Evolutionary conservation across 768 basidiomycete genomes (phyloP).

Genomic region (Trametes maxima): DNA sequence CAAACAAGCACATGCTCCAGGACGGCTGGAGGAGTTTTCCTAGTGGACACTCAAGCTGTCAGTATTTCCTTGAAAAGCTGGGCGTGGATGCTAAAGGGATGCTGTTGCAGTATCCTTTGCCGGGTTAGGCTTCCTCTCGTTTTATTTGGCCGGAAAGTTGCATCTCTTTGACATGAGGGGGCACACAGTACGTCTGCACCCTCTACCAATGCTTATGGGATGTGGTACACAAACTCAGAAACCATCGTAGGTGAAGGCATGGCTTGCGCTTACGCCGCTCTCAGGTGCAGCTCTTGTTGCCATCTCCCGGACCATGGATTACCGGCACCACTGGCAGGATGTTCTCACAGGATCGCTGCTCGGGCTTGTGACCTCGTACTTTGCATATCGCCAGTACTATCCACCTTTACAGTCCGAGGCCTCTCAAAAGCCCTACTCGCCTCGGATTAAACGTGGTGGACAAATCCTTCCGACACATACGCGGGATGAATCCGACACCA

Average conservation of each 20-base stretch:
- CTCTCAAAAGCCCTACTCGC: constrained; percentile 72
- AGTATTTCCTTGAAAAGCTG: constrained; percentile 30
- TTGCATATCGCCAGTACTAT: constrained; percentile 84
- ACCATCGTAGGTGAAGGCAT: constrained; percentile 57
- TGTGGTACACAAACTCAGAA: not conserved
- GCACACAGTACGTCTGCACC: constrained; percentile 51
- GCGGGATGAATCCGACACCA: constrained; percentile 8
- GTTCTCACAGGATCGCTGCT: constrained; percentile 78
- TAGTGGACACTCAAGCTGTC: constrained; percentile 88
- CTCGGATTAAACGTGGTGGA: constrained; percentile 57
- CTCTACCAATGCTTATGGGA: not conserved
- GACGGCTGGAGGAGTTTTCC: constrained; percentile 95
- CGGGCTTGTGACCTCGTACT: constrained; percentile 71
- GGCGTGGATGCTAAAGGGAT: not conserved
- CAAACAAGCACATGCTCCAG: constrained; percentile 53
- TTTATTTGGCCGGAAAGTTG: constrained; percentile 90
- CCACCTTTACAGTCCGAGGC: constrained; percentile 64
- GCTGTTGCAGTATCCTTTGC: constrained; percentile 77
- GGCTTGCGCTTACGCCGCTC: constrained; percentile 80
- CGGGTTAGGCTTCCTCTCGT: constrained; percentile 85
- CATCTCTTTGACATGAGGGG: constrained; percentile 87
- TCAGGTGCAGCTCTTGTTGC: constrained; percentile 77
- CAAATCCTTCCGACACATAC: constrained; percentile 44
- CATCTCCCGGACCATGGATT: constrained; percentile 90
- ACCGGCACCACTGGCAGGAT: constrained; percentile 93